Evolutionary conservation across 352 stramenopile genomes (phyloP).

Genomic region (Pythium monospermum): DNA sequence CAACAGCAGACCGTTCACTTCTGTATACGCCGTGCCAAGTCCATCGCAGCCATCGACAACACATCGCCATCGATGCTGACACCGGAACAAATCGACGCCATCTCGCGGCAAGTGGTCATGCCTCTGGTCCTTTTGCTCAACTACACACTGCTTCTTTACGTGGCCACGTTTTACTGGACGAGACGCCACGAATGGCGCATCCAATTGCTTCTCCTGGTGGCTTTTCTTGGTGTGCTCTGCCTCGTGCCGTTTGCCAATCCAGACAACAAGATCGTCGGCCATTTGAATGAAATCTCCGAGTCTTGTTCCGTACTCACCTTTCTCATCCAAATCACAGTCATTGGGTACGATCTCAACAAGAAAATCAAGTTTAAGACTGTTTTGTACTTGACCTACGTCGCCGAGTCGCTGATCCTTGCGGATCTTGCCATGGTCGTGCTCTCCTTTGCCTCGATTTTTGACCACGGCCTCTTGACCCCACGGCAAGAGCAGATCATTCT

Average conservation of each 20-base stretch:
- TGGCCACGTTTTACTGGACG: slow-evolving; percentile 5
- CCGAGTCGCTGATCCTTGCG: slow-evolving; percentile 13
- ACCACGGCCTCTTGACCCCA: neutral
- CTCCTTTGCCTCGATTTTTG: neutral
- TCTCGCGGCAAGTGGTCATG: too few relatives aligned
- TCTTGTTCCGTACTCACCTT: slow-evolving; percentile 14
- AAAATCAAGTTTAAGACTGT: slow-evolving; percentile 27
- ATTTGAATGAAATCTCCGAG: slow-evolving; percentile 21
- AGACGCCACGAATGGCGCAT: neutral
- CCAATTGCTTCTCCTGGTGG: neutral
- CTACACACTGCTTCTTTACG: slow-evolving; percentile 27
- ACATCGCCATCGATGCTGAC: too few relatives aligned
- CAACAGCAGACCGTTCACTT: too few relatives aligned
- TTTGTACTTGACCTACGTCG: slow-evolving; percentile 14
- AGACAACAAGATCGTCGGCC: slow-evolving; percentile 5
- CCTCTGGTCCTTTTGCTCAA: slow-evolving; percentile 20
- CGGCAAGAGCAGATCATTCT: too few relatives aligned
- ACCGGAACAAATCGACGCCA: too few relatives aligned
- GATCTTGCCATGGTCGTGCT: too few relatives aligned
- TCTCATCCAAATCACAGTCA: slow-evolving; percentile 29
- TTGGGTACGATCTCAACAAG: slow-evolving; percentile 21
- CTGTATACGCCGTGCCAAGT: too few relatives aligned
- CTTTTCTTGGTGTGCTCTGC: neutral
- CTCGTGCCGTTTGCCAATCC: slow-evolving; percentile 3
- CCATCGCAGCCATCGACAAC: too few relatives aligned